Evolutionary conservation across 1,284 basidiomycete genomes (phyloP).

Genomic region (Phellopilus nigrolimitatus): DNA sequence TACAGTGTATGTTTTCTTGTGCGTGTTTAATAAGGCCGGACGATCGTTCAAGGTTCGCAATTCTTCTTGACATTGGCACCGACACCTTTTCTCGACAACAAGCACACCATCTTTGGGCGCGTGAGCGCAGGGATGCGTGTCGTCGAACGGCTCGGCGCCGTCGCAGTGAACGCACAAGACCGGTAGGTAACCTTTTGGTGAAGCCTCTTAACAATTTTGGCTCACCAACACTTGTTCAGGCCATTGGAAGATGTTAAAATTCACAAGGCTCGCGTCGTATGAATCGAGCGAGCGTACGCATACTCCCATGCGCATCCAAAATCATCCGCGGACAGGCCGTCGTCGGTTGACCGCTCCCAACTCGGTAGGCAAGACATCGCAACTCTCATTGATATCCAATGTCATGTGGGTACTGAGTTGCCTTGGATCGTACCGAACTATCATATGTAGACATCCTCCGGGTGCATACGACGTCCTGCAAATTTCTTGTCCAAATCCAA

Average conservation of each 20-base stretch:
- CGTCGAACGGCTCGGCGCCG: slow-evolving; percentile 75
- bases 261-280: slow-evolving; percentile 58
- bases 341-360: background rate
- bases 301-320: background rate
- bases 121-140: slow-evolving; percentile 85
- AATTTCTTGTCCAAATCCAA: no score
- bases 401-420: no score
- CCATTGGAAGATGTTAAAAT: slow-evolving; percentile 80
- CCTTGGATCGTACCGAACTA: no score
- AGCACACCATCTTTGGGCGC: slow-evolving; percentile 92
- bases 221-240: slow-evolving; percentile 35
- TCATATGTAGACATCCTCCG: no score
- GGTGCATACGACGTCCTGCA: no score
- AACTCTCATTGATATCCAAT: no score
- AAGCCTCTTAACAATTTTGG: slow-evolving; percentile 4
- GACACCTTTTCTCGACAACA: slow-evolving; percentile 88
- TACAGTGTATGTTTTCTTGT: background rate
- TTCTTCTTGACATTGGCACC: slow-evolving; percentile 90
- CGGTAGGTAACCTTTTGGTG: slow-evolving; percentile 42
- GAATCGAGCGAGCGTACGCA: slow-evolving; percentile 19
- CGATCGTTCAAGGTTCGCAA: slow-evolving; percentile 65
- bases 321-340: background rate
- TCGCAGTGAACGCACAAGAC: slow-evolving; percentile 75
- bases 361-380: no score
- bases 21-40: slow-evolving; percentile 1